phyloP scores from a whole-genome alignment of 2,329 filamentous ascomycete species.

The Penicillium sp. region DNA sequence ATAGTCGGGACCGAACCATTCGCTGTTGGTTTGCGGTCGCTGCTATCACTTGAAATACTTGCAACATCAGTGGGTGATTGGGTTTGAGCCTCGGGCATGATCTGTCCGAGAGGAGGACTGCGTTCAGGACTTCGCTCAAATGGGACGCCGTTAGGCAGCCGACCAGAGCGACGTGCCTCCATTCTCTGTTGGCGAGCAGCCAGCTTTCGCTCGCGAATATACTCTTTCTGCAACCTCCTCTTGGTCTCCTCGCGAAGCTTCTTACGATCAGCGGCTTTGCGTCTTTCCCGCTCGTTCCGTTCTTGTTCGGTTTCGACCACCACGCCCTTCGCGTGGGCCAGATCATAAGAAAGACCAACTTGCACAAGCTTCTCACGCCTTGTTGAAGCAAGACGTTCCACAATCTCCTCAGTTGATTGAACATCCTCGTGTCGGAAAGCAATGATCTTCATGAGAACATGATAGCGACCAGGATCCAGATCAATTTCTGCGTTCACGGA shows the following conservation, averaged over 20 bases:
- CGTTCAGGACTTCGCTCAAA: slow-evolving; percentile 8
- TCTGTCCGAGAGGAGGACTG: slow-evolving; percentile 15
- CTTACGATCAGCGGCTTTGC: slow-evolving; percentile 37
- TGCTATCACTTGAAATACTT: slow-evolving; percentile 24
- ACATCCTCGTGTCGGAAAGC: slow-evolving; percentile 61
- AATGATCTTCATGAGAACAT: slow-evolving; percentile 74
- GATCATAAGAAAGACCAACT: slow-evolving; percentile 51
- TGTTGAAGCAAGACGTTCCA: slow-evolving; percentile 65
- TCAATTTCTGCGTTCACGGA: slow-evolving; percentile 78
- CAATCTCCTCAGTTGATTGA: slow-evolving; percentile 67
- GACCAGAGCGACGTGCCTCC: slow-evolving; percentile 32
- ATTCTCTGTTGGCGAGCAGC: slow-evolving; percentile 35
- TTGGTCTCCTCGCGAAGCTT: slow-evolving; percentile 44
- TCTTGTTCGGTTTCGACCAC: slow-evolving; percentile 44
- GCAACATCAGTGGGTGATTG: slow-evolving; percentile 32
- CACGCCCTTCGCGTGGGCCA: slow-evolving; percentile 51
- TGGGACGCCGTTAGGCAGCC: slow-evolving; percentile 9
- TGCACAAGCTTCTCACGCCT: slow-evolving; percentile 71
- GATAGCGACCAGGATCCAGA: slow-evolving; percentile 75
- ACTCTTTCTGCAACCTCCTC: slow-evolving; percentile 46
- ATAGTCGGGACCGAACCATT: slow-evolving; percentile 33
- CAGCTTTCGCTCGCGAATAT: slow-evolving; percentile 45
- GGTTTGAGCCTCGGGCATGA: slow-evolving; percentile 29
- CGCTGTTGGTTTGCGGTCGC: slow-evolving; percentile 13
- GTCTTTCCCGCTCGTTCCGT: slow-evolving; percentile 36